These are phyloP conservation scores for Penicillium flavigenum DNA, from an alignment of 495 filamentous ascomycete genomes.

Conservation along the genomic window DNA sequence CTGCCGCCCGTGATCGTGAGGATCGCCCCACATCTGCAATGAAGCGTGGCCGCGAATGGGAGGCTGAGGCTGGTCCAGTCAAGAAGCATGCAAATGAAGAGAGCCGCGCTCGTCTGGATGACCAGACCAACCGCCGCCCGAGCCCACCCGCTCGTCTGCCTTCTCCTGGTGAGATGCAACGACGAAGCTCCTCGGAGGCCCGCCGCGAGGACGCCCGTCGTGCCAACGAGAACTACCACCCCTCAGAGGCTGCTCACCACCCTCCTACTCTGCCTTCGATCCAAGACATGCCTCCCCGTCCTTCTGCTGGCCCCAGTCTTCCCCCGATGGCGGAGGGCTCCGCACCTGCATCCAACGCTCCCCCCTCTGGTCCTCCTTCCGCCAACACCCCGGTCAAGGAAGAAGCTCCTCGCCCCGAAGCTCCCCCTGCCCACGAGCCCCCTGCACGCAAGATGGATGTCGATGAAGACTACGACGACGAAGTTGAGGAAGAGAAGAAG, in stretches of 20 bases:
- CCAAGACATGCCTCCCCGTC: conserved; percentile 67
- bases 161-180: conserved; percentile 67
- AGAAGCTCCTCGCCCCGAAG: conserved; percentile 52
- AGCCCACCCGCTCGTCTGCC: conserved; percentile 59
- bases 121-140: conserved; percentile 72
- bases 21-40: conserved; percentile 74
- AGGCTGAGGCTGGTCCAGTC: conserved; percentile 60
- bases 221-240: conserved; percentile 75
- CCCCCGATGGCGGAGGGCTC: conserved; percentile 57
- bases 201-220: conserved; percentile 68
- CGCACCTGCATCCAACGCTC: conserved; percentile 59
- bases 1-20: conserved; percentile 78
- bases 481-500: conserved; percentile 78
- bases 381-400: conserved; percentile 45
- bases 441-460: conserved; percentile 94
- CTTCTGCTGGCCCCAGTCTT: conserved; percentile 44
- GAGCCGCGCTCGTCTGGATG: conserved; percentile 78
- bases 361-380: conserved; percentile 51
- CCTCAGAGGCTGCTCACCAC: conserved; percentile 88
- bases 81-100: conserved; percentile 92
- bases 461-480: conserved; percentile 94
- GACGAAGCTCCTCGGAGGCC: conserved; percentile 76
- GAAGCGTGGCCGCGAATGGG: conserved; percentile 89
- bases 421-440: conserved; percentile 66
- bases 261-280: conserved; percentile 70